Conservation (phyloP, 1,284 basidiomycete species). For the Cerioporus squamosus region DNA sequence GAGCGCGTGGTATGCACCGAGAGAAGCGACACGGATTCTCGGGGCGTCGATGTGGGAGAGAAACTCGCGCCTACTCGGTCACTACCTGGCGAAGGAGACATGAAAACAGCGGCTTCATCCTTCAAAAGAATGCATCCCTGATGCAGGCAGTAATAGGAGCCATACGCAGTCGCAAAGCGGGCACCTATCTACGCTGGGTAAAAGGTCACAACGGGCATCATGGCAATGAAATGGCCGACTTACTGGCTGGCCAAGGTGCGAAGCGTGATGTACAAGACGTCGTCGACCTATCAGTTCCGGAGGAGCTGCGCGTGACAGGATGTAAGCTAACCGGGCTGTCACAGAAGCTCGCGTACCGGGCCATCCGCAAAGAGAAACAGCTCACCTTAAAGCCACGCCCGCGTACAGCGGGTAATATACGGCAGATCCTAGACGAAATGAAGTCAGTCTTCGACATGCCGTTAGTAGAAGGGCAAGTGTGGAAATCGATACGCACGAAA, state of each 20-base stretch:
- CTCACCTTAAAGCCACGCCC: not conserved
- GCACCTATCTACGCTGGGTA: conserved; percentile 30
- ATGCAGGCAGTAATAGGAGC: not conserved
- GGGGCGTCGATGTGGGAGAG: too few relatives aligned
- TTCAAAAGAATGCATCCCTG: not conserved
- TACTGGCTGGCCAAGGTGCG: conserved; percentile 24
- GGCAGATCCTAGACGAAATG: not conserved
- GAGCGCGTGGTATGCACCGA: too few relatives aligned
- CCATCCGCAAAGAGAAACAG: conserved; percentile 14
- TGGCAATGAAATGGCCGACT: conserved; percentile 32
- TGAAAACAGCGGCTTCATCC: conserved; percentile 12
- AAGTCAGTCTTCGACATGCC: not conserved
- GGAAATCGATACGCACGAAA: conserved; percentile 19
- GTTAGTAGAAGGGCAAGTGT: conserved; percentile 7
- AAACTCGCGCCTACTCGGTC: too few relatives aligned
- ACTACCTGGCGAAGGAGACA: not conserved
- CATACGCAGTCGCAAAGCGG: conserved; percentile 18
- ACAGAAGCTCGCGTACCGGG: conserved; percentile 34
- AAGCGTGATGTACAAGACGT: not conserved
- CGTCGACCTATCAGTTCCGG: not conserved
- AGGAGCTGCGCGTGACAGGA: conserved; percentile 9
- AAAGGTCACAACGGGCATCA: conserved; percentile 30
- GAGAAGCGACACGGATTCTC: too few relatives aligned
- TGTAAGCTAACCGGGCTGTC: conserved; percentile 30
- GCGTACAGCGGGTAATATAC: not conserved